These are phyloP conservation scores for Coniferiporia sulphurascens DNA, from an alignment of 1,284 basidiomycete species.

Conservation along the genomic window DNA sequence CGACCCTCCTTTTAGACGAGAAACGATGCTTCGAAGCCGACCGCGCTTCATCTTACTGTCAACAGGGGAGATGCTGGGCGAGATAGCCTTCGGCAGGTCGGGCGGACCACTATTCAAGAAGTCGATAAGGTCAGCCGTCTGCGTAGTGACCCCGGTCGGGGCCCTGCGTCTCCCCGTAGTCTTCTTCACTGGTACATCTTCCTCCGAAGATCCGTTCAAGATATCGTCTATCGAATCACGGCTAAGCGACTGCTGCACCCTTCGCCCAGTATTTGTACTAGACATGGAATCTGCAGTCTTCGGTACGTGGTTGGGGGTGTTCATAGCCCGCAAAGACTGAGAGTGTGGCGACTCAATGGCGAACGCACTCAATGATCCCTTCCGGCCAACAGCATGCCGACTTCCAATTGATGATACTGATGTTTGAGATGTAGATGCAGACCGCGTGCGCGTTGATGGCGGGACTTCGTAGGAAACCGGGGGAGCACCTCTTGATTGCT, in stretches of 20 bases:
- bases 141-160: slow-evolving; percentile 11
- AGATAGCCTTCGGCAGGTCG: slow-evolving; percentile 24
- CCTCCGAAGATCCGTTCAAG: slow-evolving; percentile 62
- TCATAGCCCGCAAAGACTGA: slow-evolving; percentile 4
- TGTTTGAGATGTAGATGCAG: slow-evolving; percentile 13
- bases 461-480: slow-evolving; percentile 15
- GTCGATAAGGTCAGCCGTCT: slow-evolving; percentile 50
- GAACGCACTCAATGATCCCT: slow-evolving; percentile 12
- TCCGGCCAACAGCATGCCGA: slow-evolving; percentile 6
- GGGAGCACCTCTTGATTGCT: slow-evolving; percentile 10
- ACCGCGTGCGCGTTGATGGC: slow-evolving; percentile 7
- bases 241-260: slow-evolving; percentile 27
- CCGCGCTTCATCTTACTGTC: slow-evolving; percentile 47
- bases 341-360: slow-evolving; percentile 11
- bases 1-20: slow-evolving; percentile 56
- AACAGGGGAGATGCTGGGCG: slow-evolving; percentile 29
- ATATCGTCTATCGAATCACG: slow-evolving; percentile 70
- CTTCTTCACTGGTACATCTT: slow-evolving; percentile 30
- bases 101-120: slow-evolving; percentile 63
- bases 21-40: slow-evolving; percentile 74
- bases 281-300: slow-evolving; percentile 7
- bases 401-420: slow-evolving; percentile 8
- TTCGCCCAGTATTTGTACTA: not conserved
- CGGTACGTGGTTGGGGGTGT: not conserved
- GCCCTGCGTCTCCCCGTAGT: slow-evolving; percentile 6